Evolutionary conservation across 352 stramenopile genomes (phyloP), one percentile per base, ranked within the genome.

Genomic region (Lagenidium giganteum): DNA sequence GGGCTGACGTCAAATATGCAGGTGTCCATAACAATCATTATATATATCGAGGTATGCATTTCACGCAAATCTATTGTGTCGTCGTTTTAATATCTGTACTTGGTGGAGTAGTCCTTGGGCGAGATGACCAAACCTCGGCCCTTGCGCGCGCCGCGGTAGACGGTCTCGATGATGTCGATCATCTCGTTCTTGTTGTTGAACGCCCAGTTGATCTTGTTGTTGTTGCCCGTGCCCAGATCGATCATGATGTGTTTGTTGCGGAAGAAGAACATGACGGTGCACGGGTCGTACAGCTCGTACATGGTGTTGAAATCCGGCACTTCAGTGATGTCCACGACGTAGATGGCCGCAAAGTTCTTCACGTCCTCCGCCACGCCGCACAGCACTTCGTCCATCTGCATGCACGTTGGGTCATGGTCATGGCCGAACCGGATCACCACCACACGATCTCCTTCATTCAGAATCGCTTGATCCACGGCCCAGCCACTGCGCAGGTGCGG

Each of bases 231-330:
- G 39, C 97, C 97, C 22, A 99, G 63, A 78, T 99, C 97, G 40
- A 99, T 97, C 97, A 99, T 99, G 50, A 99, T 99, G 68, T 99
- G 97, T 70, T 99, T 99, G 76, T 99, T 99, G 33, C 96, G 85
- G 81, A 98, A 99, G 72, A 99, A 99, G 64, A 99, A 99, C 97
- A 99, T 99, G 56, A 98, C 95, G 6, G 95, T 98, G 66, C 96
- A 99, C 18, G 91, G 89, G 64, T 99, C 96, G 67, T 98, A 99
- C 8, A 99, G 82, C 76, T 99, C 96, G 72, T 99, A 99, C 97
- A 99, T 99, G 45, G 89, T 92, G 67, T 98, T 99, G 61, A 99
- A 99, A 60, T 99, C 97, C 7, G 96, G 96, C 37, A 99, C 97
- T 38, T 96, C 79, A 14, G 79, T 91, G 51, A 93, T 93, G 63